Base-by-base conservation (phyloP, 2,329 filamentous ascomycete genomes). In the Mycogone perniciosa region DNA sequence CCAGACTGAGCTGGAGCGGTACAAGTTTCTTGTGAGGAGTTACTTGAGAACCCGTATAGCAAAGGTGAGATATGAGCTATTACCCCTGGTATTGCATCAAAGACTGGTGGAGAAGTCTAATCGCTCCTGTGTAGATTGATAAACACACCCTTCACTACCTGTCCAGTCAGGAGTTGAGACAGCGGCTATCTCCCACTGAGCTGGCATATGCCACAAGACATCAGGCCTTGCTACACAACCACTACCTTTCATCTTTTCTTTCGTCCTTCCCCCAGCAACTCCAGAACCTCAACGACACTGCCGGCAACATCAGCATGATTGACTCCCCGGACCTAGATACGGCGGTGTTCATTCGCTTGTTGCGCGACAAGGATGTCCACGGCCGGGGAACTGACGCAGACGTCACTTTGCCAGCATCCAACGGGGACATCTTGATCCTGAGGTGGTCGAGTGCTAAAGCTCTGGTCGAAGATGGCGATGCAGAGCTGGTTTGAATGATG, bases 1-100 rank as follows among this genome's bases (percentile, higher is more conserved):
- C 49, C 93, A 99, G 74, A 97, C 95, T 6, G 93, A 99, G 71
- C 80, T 99, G 49, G 91, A 96, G 67, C 79, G 93, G 42, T 95
- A 88, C 71, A 96, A 96, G 71, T 99, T 90, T 64, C 77, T 99
- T 26, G 80, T 97, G 13, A 80, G 93, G 54, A 86, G 87, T 57
- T 86, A 92, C 57, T 70, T 99, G 50, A 80, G 95, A 48, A 84
- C 88, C 7, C 79, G 93, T n/a, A 84, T 97, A 51, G 82, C 88
- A 48, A 97, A 99, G 79, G 88, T 89, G 71, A 54, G 53, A 61
- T 33, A 7, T 27, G 20, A 20, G 20, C 20, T 20, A 20, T 20
- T 20, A 20, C 20, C 20, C 20, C 20, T 20, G 20, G 20, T 20
- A 20, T 20, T 20, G 20, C 20, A 20, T 20, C 20, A 20, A 20